These are phyloP conservation scores for Saturnispora mendoncae DNA, from an alignment of 805 yeast genomes.

Conservation along the genomic window DNA sequence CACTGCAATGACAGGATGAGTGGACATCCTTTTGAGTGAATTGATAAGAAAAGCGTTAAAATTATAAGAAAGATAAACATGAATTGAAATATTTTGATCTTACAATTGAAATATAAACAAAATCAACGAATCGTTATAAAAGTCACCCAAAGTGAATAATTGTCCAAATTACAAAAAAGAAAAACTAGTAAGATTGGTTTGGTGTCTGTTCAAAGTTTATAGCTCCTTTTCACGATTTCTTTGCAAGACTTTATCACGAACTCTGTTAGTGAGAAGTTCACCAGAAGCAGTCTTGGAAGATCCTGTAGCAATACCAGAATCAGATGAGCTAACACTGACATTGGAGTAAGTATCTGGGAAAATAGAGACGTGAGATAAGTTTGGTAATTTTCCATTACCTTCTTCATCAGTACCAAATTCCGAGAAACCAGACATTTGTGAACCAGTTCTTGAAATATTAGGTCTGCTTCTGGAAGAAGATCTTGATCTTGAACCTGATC, in stretches of 20 bases:
- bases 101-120: background rate
- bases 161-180: too few species aligned
- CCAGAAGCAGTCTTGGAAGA: conserved; percentile 5
- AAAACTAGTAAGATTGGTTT: too few species aligned
- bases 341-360: conserved; percentile 21
- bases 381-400: conserved; percentile 17
- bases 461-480: conserved; percentile 12
- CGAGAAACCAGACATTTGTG: conserved; percentile 25
- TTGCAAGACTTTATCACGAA: conserved; percentile 22
- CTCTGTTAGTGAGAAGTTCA: conserved; percentile 12
- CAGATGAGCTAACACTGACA: background rate
- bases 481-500: conserved; percentile 13
- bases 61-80: too few species aligned
- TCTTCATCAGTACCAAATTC: conserved; percentile 13
- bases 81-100: too few species aligned
- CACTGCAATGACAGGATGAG: background rate
- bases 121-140: conserved; percentile 3
- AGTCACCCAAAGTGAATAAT: too few species aligned
- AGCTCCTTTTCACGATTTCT: conserved; percentile 17
- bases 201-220: background rate
- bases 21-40: background rate
- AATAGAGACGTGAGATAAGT: conserved; percentile 27
- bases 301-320: background rate
- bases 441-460: conserved; percentile 15
- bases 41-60: background rate